Evolutionary conservation across 176 grass and related monocot genomes (phyloP).

Genomic region (Oryza brachyantha): DNA sequence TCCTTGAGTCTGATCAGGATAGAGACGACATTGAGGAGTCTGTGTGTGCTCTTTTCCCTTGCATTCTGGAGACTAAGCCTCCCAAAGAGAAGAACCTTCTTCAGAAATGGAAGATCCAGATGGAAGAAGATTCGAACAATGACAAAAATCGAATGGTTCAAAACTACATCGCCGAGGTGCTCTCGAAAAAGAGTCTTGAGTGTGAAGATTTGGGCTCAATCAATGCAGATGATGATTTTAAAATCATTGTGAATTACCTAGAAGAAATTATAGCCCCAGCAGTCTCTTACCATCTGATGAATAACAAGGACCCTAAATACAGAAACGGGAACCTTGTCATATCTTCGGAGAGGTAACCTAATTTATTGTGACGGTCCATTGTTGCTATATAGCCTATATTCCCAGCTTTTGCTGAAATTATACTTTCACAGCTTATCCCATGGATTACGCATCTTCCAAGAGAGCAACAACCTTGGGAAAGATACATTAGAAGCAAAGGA

Average conservation of each 20-base stretch:
- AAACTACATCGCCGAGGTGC: slow-evolving; percentile 48
- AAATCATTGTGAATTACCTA: slow-evolving; percentile 41
- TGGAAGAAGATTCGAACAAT: slow-evolving; percentile 61
- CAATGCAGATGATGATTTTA: slow-evolving; percentile 38
- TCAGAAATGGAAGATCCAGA: slow-evolving; percentile 62
- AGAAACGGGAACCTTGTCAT: slow-evolving; percentile 82
- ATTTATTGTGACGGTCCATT: slow-evolving; percentile 25
- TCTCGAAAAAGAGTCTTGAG: slow-evolving; percentile 62
- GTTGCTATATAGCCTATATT: not conserved
- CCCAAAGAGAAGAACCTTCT: slow-evolving; percentile 57
- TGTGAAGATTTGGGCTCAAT: slow-evolving; percentile 78
- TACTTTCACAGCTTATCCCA: slow-evolving; percentile 59
- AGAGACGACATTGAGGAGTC: slow-evolving; percentile 36
- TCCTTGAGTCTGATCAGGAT: slow-evolving; percentile 42
- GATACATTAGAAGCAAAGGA: slow-evolving; percentile 59
- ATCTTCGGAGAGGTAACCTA: slow-evolving; percentile 69
- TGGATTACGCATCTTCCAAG: slow-evolving; percentile 83
- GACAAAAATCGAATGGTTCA: slow-evolving; percentile 29
- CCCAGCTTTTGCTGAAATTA: slow-evolving; percentile 7
- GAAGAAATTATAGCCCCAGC: slow-evolving; percentile 70
- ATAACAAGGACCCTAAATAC: slow-evolving; percentile 72
- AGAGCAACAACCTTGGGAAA: slow-evolving; percentile 54
- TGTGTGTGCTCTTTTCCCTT: slow-evolving; percentile 67
- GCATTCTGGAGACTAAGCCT: slow-evolving; percentile 63
- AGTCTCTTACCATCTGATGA: slow-evolving; percentile 81